Conservation (phyloP, 352 stramenopile genomes). For the Phytophthora palmivora region DNA sequence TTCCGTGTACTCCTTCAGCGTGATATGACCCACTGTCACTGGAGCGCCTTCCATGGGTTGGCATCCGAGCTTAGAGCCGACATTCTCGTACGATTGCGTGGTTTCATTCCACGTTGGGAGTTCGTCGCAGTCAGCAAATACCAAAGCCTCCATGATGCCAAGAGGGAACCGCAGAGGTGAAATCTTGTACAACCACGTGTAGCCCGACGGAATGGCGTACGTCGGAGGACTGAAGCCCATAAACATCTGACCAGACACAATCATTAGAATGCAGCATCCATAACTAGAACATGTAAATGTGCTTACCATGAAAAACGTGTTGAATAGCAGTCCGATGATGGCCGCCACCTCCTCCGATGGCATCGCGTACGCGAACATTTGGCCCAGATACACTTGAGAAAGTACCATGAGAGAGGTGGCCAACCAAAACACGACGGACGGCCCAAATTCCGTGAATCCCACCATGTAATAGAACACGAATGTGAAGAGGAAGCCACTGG, state of each 20-base stretch:
- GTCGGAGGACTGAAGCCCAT: too few species aligned
- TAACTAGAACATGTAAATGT: too few species aligned
- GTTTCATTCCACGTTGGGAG: too few species aligned
- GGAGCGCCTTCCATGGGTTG: slow-evolving; percentile 26
- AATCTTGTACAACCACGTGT: slow-evolving; percentile 34
- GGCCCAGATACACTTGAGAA: slow-evolving; percentile 39
- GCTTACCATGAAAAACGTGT: slow-evolving; percentile 44
- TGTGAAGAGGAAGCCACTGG: too few species aligned
- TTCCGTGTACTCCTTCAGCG: slow-evolving; percentile 27
- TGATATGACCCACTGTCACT: slow-evolving; percentile 20
- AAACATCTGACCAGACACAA: too few species aligned
- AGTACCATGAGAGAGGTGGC: slow-evolving; percentile 32
- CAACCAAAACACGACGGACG: slow-evolving; percentile 35
- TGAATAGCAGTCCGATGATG: slow-evolving; percentile 40
- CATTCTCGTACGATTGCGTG: slow-evolving; percentile 17
- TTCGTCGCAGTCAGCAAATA: too few species aligned
- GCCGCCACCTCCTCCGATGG: slow-evolving; percentile 32
- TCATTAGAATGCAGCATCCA: too few species aligned
- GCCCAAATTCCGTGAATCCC: slow-evolving; percentile 28
- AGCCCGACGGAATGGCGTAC: slow-evolving; percentile 37
- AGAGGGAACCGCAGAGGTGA: slow-evolving; percentile 28
- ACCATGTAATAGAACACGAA: slow-evolving; percentile 8
- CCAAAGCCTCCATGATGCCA: too few species aligned
- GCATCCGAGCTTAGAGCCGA: slow-evolving; percentile 29
- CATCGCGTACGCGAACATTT: slow-evolving; percentile 35